Conservation (phyloP, 202 grass and related monocot genomes). For the Tripidium arundinaceum region DNA sequence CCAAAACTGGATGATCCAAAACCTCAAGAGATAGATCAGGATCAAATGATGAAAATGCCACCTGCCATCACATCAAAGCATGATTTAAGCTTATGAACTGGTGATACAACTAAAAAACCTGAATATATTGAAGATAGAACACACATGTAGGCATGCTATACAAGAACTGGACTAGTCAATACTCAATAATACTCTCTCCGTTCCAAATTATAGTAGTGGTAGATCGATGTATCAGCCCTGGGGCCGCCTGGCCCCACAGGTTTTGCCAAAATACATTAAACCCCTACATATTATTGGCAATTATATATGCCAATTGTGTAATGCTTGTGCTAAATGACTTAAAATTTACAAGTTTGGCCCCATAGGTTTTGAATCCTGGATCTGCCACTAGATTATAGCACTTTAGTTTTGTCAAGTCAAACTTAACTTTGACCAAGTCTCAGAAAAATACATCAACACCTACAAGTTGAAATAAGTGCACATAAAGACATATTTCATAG, state of each 20-base stretch:
- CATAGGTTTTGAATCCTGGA: too few species aligned
- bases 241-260: not conserved
- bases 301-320: not conserved
- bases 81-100: not conserved
- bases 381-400: not conserved
- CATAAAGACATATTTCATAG: too few species aligned
- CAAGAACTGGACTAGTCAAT: not conserved
- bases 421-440: not conserved
- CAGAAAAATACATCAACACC: not conserved
- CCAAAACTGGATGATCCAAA: constrained; percentile 81
- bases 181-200: not conserved
- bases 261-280: not conserved
- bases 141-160: not conserved
- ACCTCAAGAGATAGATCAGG: constrained; percentile 62
- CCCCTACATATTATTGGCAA: not conserved
- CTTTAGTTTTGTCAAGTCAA: not conserved
- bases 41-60: constrained; percentile 66
- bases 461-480: not conserved
- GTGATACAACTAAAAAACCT: not conserved
- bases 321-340: not conserved
- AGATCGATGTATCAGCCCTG: not conserved
- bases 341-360: too few species aligned
- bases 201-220: not conserved
- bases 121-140: not conserved
- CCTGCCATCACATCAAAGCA: constrained; percentile 37